Conservation (phyloP, 1,139 yeast species). For the Lodderomyces oxycetoniae region DNA sequence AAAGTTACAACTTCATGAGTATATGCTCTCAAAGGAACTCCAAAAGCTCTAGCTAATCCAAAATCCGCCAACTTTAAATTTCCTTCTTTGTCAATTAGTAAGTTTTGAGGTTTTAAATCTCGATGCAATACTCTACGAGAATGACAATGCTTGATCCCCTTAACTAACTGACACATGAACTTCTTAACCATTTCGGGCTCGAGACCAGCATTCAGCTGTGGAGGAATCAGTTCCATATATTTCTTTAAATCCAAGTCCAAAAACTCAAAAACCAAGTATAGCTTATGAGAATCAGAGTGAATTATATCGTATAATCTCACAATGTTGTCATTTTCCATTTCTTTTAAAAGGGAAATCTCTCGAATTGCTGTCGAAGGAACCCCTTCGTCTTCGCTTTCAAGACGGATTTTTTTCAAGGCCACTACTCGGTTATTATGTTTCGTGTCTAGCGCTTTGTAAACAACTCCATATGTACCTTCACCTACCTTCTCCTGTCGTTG, state of each 20-base stretch:
- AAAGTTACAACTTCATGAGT: conserved; percentile 97
- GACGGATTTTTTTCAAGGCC: conserved; percentile 88
- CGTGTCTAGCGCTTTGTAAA: conserved; percentile 89
- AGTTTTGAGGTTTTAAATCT: conserved; percentile 93
- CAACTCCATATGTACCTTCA: conserved; percentile 98
- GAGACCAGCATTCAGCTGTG: conserved; percentile 84
- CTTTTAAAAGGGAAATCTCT: conserved; percentile 90
- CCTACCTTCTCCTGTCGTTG: conserved; percentile 96
- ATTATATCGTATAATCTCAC: conserved; percentile 90
- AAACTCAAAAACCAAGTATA: conserved; percentile 89
- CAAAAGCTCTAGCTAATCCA: conserved; percentile 95
- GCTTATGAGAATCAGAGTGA: conserved; percentile 93
- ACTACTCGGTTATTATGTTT: conserved; percentile 87
- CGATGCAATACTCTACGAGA: conserved; percentile 92
- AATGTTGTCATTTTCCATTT: conserved; percentile 87
- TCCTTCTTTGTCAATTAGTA: conserved; percentile 91
- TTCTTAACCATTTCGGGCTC: conserved; percentile 89
- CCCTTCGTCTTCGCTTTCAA: conserved; percentile 98
- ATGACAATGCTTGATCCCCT: conserved; percentile 94
- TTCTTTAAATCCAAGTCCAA: conserved; percentile 91
- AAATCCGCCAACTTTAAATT: conserved; percentile 94
- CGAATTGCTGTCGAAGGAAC: conserved; percentile 98
- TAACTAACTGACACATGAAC: conserved; percentile 87
- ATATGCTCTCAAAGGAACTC: conserved; percentile 93
- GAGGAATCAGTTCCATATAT: conserved; percentile 95